phyloP scores from a whole-genome alignment of 305 asterid genomes.

The Fraxinus angustifolia region DNA sequence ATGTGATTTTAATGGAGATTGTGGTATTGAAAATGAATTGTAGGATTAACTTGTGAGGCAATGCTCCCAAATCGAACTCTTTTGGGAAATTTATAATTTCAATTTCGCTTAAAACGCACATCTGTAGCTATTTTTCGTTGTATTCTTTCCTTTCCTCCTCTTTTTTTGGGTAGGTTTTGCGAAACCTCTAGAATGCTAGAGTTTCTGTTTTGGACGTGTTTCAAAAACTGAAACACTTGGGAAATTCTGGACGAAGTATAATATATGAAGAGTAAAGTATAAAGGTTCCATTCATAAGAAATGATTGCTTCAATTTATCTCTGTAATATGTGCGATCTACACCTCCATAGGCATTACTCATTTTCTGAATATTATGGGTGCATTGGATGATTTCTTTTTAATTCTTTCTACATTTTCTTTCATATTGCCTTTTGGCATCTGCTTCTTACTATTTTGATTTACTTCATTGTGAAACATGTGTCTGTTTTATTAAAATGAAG shows the following conservation, averaged over 20 bases:
- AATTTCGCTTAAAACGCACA: neutral
- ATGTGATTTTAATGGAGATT: constrained; percentile 3
- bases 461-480: neutral
- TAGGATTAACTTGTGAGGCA: neutral
- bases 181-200: neutral
- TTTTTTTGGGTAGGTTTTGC: neutral
- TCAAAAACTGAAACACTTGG: neutral
- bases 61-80: constrained; percentile 5
- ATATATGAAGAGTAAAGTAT: neutral
- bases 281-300: neutral
- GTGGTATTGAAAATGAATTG: neutral
- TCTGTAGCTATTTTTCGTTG: neutral
- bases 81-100: neutral
- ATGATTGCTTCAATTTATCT: neutral
- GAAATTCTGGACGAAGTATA: neutral
- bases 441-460: neutral
- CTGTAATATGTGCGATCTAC: neutral
- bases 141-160: neutral
- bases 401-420: neutral
- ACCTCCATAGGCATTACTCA: neutral
- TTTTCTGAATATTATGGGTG: neutral
- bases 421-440: neutral
- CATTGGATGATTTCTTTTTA: neutral
- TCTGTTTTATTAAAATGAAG: constrained; percentile 1
- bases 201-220: neutral